Percentiles rank a stretch among this genome's conserved stretches.
Evolutionary conservation across 2,329 filamentous ascomycete species (phyloP).

Genomic region (Penicillium sp.): DNA sequence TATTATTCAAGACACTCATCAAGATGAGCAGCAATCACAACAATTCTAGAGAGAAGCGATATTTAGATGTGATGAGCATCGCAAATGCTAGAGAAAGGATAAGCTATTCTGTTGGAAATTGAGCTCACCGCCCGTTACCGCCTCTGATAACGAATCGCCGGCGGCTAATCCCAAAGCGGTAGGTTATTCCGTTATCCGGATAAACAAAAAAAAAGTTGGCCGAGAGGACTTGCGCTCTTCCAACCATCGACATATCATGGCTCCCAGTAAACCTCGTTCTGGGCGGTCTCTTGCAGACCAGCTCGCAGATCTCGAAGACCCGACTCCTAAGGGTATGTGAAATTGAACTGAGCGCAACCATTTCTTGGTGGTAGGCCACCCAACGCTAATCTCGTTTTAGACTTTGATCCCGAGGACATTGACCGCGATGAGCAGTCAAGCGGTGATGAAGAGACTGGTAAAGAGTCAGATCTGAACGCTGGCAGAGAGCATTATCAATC

Average conservation of each 20-base stretch:
- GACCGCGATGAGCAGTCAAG: constrained; percentile 60
- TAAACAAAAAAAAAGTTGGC: constrained; percentile 34
- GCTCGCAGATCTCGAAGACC: constrained; percentile 65
- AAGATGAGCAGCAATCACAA: neutral
- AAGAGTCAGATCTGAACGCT: constrained; percentile 50
- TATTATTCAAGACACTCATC: neutral
- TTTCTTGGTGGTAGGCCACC: neutral
- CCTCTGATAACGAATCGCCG: neutral
- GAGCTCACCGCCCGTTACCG: constrained; percentile 11
- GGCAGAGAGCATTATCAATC: constrained; percentile 85
- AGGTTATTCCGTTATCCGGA: constrained; percentile 29
- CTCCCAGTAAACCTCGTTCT: constrained; percentile 53
- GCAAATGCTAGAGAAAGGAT: neutral
- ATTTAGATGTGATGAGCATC: constrained; percentile 1
- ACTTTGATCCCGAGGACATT: constrained; percentile 77
- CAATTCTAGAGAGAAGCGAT: neutral
- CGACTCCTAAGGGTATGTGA: constrained; percentile 62
- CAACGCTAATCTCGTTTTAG: constrained; percentile 49
- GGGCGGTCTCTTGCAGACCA: constrained; percentile 60
- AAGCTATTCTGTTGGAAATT: constrained; percentile 18
- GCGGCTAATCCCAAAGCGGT: constrained; percentile 18
- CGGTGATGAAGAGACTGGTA: constrained; percentile 59
- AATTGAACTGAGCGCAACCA: neutral
- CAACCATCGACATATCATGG: constrained; percentile 30
- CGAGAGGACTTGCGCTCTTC: constrained; percentile 11